Percentiles rank a stretch among this genome's conserved stretches.
phyloP scores from a whole-genome alignment of 73 alveolate species.

The Stentor roeselii region DNA sequence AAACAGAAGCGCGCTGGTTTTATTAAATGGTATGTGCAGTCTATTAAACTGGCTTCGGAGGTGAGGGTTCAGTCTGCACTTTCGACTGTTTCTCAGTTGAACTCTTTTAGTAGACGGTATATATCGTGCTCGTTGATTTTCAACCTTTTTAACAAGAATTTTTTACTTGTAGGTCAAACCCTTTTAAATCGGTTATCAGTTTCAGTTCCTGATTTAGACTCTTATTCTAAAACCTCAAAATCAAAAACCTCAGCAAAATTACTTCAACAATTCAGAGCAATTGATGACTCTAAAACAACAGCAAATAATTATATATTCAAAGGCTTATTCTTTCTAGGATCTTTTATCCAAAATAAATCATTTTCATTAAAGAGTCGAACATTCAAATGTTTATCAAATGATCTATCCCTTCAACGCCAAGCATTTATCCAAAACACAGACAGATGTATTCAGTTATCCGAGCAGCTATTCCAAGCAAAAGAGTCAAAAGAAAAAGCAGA shows the following conservation, averaged over 20 bases:
- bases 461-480: slow-evolving; percentile 12
- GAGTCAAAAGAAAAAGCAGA: slow-evolving; percentile 26
- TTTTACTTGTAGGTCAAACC: neutral
- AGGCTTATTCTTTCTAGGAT: neutral
- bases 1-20: neutral
- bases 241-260: neutral
- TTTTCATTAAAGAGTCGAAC: neutral
- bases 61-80: neutral
- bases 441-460: slow-evolving; percentile 12
- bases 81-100: neutral
- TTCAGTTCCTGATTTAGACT: neutral
- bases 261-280: neutral
- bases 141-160: neutral
- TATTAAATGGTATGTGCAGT: neutral
- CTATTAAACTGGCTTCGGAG: neutral
- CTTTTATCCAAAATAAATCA: neutral
- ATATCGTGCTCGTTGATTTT: neutral
- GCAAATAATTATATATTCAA: neutral
- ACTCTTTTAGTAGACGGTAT: slow-evolving; percentile 12
- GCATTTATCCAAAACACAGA: slow-evolving; percentile 21
- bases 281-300: neutral
- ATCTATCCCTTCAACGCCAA: neutral
- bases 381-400: neutral
- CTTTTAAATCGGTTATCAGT: neutral
- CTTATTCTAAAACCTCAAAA: neutral